Evolutionary conservation across 2,329 filamentous ascomycete species (phyloP), one percentile per base, ranked within the genome.

Genomic region (Cladophialophora yegresii): DNA sequence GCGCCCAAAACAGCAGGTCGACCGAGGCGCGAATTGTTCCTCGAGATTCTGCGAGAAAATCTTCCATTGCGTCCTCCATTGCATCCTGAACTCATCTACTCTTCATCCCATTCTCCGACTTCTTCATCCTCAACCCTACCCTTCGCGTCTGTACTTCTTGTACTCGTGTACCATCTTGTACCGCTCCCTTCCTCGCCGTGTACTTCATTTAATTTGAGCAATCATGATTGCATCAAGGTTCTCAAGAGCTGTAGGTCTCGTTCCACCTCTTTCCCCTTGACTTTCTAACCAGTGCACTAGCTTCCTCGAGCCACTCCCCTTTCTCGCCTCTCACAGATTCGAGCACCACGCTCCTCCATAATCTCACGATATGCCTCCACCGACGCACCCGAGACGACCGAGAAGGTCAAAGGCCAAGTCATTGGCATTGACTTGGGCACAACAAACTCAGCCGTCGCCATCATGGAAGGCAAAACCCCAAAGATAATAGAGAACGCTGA

Each of bases 351-450:
- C 74, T 84, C 84, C 71, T 87, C 90, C 70, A 86, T 87, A 74
- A 91, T 93, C 77, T 87, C 89, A 76, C 85, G 90, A 74, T 92
- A 90, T 82, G 89, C 90, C 79, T 89, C 88, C 47, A 89, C 90
- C 72, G 88, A 90, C 67, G 75, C 79, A 76, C 78, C 79, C 61
- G 78, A 79, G 71, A 86, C 85, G 74, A 82, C 82, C 65, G 82
- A 85, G 72, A 97, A 97, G 87, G 91, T 98, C 67, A 91, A 93
- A 83, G 95, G 95, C 77, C 83, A 91, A 75, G 93, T 98, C 79
- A 97, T 98, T 76, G 95, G 95, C 89, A 97, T 98, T 78, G 93
- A 98, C 85, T 83, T 98, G 76, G 93, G 93, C 89, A 98, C 93
- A 77, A 98, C 93, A 74, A 98, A 98, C 87, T 97, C 93, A 67